These are phyloP conservation scores for Epichloe typhina DNA, from an alignment of 2,329 filamentous ascomycete species.

Conservation along the genomic window DNA sequence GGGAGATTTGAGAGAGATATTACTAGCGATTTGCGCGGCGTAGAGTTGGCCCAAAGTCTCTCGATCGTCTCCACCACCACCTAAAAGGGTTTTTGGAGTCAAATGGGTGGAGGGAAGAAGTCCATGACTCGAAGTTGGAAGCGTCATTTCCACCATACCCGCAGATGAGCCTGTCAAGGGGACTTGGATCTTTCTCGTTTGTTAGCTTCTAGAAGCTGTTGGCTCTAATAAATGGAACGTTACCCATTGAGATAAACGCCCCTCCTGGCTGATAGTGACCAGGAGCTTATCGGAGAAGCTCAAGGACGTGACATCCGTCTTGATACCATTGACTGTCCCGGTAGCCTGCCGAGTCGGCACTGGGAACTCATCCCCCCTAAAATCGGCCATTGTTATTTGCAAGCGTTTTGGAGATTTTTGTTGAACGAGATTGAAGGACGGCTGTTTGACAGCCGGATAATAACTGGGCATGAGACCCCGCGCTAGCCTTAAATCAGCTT, in stretches of 20 bases:
- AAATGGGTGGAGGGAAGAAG: constrained; percentile 67
- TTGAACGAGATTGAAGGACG: background rate
- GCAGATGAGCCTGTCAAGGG: constrained; percentile 56
- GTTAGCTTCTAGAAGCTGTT: constrained; percentile 1
- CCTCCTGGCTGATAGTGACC: constrained; percentile 76
- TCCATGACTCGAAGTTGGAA: constrained; percentile 31
- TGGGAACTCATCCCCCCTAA: constrained; percentile 50
- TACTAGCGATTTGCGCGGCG: constrained; percentile 77
- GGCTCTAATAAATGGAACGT: constrained; percentile 9
- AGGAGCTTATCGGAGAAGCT: constrained; percentile 84
- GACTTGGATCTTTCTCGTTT: constrained; percentile 53
- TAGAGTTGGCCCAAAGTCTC: constrained; percentile 80
- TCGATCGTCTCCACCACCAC: constrained; percentile 64
- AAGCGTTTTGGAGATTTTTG: constrained; percentile 2
- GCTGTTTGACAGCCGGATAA: background rate
- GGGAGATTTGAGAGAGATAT: constrained; percentile 58
- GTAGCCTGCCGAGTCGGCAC: constrained; percentile 46
- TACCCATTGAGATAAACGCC: constrained; percentile 86
- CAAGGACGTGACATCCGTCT: constrained; percentile 60
- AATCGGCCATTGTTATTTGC: constrained; percentile 17
- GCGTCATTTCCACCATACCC: constrained; percentile 47
- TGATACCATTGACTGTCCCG: constrained; percentile 50
- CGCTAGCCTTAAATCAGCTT: constrained; percentile 20
- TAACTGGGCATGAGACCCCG: constrained; percentile 17
- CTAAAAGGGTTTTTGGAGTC: constrained; percentile 76